phyloP scores from a whole-genome alignment of 2,329 filamentous ascomycete species.

The Penicillium sp. region DNA sequence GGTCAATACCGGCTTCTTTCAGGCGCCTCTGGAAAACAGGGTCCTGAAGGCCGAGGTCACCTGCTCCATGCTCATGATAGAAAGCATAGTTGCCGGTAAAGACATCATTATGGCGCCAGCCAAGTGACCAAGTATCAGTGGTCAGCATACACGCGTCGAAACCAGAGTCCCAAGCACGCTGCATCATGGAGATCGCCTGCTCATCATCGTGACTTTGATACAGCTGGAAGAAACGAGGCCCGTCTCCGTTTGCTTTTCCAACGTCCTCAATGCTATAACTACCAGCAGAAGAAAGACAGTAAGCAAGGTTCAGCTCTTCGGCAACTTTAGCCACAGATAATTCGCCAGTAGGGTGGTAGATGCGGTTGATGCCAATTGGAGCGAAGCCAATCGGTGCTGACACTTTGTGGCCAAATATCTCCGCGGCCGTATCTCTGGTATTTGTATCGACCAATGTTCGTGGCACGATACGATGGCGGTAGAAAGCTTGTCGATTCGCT shows the following conservation, averaged over 20 bases:
- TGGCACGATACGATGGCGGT: slow-evolving; percentile 63
- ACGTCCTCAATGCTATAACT: slow-evolving; percentile 64
- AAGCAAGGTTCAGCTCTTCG: slow-evolving; percentile 59
- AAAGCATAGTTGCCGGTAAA: slow-evolving; percentile 62
- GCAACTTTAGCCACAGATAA: slow-evolving; percentile 61
- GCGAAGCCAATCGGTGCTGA: slow-evolving; percentile 64
- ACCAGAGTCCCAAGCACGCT: slow-evolving; percentile 54
- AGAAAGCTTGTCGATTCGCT: slow-evolving; percentile 65
- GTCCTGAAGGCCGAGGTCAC: slow-evolving; percentile 58
- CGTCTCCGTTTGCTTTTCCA: slow-evolving; percentile 52
- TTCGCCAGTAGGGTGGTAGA: slow-evolving; percentile 61
- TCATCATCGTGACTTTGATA: slow-evolving; percentile 66
- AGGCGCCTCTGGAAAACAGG: slow-evolving; percentile 60
- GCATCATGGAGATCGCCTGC: slow-evolving; percentile 56
- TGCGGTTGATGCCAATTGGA: slow-evolving; percentile 66
- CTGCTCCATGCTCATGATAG: slow-evolving; percentile 57
- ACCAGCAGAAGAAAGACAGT: slow-evolving; percentile 45
- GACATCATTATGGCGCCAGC: slow-evolving; percentile 61
- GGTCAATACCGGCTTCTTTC: slow-evolving; percentile 55
- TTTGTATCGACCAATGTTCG: slow-evolving; percentile 61
- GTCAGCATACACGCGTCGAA: slow-evolving; percentile 62
- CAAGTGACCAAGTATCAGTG: slow-evolving; percentile 64
- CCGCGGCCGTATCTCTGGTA: slow-evolving; percentile 56
- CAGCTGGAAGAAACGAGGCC: slow-evolving; percentile 61
- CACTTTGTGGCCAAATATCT: slow-evolving; percentile 61